These are phyloP conservation scores for Orbilia brochopaga DNA, from an alignment of 2,329 filamentous ascomycete species.

Conservation along the genomic window DNA sequence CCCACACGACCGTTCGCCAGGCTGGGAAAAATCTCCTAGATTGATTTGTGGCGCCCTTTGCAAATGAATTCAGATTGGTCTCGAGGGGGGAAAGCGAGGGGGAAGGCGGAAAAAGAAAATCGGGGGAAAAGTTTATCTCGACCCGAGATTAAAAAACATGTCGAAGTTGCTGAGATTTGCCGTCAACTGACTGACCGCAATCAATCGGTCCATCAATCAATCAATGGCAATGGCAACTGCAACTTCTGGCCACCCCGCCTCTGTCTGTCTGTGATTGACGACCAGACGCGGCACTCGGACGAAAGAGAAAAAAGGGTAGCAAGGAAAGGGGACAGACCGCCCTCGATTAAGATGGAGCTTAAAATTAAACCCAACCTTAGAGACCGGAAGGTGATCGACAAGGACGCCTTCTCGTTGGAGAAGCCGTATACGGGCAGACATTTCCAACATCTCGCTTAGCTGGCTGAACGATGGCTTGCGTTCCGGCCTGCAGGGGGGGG, in stretches of 20 bases:
- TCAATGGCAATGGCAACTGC: constrained; percentile 11
- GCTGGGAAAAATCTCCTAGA: constrained; percentile 48
- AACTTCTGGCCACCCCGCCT: constrained; percentile 10
- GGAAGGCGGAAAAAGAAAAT: constrained; percentile 2
- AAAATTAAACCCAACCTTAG: constrained; percentile 25
- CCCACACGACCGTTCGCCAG: constrained; percentile 14
- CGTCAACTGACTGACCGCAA: background rate
- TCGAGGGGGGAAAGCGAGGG: background rate
- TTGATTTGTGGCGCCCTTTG: constrained; percentile 36
- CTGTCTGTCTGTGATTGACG: constrained; percentile 19
- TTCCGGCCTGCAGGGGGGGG: constrained; percentile 31
- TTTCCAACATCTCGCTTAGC: constrained; percentile 24
- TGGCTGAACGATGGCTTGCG: constrained; percentile 19
- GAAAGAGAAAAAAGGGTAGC: constrained; percentile 10
- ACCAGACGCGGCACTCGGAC: too few species aligned
- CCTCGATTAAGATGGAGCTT: background rate
- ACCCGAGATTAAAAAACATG: constrained; percentile 8
- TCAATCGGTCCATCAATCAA: background rate
- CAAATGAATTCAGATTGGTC: constrained; percentile 7
- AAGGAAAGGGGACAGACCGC: background rate
- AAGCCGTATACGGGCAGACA: constrained; percentile 45
- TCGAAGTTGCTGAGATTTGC: constrained; percentile 16
- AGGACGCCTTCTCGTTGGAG: constrained; percentile 22
- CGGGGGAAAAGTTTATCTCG: constrained; percentile 18
- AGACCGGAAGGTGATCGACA: constrained; percentile 33